phyloP scores from a whole-genome alignment of 2,329 filamentous ascomycete species.

The Seiridium unicorne region DNA sequence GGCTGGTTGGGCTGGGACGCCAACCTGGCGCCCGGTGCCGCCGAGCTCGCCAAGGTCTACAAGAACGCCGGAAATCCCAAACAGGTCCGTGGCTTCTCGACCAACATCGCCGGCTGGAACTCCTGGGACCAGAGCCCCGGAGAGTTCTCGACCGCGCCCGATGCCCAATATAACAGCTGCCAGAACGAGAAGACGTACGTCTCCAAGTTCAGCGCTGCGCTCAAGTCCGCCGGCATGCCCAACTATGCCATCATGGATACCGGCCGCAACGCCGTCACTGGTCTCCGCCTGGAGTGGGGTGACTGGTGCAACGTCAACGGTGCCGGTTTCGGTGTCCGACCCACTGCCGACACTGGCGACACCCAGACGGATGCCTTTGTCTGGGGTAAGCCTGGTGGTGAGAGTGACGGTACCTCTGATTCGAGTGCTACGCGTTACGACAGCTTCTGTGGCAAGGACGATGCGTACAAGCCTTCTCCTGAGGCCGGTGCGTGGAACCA shows the following conservation, averaged over 20 bases:
- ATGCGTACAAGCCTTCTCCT: slow-evolving; percentile 60
- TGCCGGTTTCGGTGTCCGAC: slow-evolving; percentile 54
- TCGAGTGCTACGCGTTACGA: slow-evolving; percentile 42
- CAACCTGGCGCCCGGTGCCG: slow-evolving; percentile 51
- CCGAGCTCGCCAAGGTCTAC: slow-evolving; percentile 49
- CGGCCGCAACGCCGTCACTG: slow-evolving; percentile 33
- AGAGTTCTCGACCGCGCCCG: slow-evolving; percentile 31
- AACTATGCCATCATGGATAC: slow-evolving; percentile 22
- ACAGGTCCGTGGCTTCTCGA: slow-evolving; percentile 49
- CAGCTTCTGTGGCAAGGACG: slow-evolving; percentile 46
- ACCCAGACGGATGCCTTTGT: slow-evolving; percentile 53
- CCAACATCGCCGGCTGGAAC: slow-evolving; percentile 58
- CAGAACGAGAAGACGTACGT: slow-evolving; percentile 56
- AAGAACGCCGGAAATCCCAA: slow-evolving; percentile 47
- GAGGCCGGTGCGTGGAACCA: slow-evolving; percentile 68
- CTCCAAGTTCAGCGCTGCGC: slow-evolving; percentile 62
- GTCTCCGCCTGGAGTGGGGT: slow-evolving; percentile 46
- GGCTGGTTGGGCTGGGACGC: slow-evolving; percentile 60
- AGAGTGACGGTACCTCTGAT: slow-evolving; percentile 36
- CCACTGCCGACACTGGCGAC: slow-evolving; percentile 52
- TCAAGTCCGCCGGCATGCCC: slow-evolving; percentile 42
- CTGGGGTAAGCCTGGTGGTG: slow-evolving; percentile 57
- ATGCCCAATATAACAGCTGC: slow-evolving; percentile 37
- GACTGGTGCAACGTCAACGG: slow-evolving; percentile 58
- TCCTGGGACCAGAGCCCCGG: slow-evolving; percentile 34